These are phyloP conservation scores for Kokia cookei DNA, from an alignment of 441 rosid species.

Conservation along the genomic window DNA sequence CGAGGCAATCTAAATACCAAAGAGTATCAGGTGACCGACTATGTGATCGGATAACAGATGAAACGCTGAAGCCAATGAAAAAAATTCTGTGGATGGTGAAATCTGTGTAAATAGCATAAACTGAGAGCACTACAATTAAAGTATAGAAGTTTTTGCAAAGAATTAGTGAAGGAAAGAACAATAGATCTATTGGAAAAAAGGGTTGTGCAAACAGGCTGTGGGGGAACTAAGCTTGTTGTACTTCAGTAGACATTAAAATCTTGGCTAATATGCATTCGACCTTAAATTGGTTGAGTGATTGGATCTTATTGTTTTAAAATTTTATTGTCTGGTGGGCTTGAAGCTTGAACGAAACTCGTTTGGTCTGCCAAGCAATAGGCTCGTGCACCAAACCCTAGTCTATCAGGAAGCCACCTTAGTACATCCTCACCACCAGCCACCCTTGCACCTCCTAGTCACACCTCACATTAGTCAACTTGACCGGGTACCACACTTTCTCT, in stretches of 20 bases:
- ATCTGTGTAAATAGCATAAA: background rate
- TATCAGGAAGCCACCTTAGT: too few relatives aligned
- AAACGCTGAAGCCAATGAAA: background rate
- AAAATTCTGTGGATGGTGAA: background rate
- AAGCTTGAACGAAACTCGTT: too few relatives aligned
- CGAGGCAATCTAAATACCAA: conserved; percentile 33
- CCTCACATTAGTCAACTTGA: too few relatives aligned
- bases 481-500: too few relatives aligned
- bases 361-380: too few relatives aligned
- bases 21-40: background rate
- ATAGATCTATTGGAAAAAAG: background rate
- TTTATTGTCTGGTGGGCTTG: too few relatives aligned
- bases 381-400: too few relatives aligned
- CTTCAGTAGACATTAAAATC: background rate
- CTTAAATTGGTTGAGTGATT: too few relatives aligned
- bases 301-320: too few relatives aligned
- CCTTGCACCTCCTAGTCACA: too few relatives aligned
- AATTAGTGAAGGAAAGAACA: background rate
- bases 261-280: too few relatives aligned
- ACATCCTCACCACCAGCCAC: too few relatives aligned
- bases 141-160: background rate
- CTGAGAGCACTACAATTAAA: background rate
- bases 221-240: background rate
- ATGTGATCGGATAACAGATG: background rate
- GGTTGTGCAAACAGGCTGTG: background rate